phyloP scores from a whole-genome alignment of 306 rosid species.

The Luffa aegyptiaca region DNA sequence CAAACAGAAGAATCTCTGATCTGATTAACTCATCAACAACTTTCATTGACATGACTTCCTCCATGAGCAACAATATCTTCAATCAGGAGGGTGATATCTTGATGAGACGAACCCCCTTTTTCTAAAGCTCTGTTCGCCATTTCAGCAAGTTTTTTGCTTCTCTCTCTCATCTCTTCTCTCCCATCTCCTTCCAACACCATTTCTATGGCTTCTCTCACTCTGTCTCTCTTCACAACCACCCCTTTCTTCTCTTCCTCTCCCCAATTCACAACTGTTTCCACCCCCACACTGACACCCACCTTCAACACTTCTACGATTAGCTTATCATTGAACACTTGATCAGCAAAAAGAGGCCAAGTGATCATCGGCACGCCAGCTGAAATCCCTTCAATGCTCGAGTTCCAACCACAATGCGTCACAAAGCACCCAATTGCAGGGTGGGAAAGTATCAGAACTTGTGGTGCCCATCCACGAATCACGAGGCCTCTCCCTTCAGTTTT shows the following conservation, averaged over 20 bases:
- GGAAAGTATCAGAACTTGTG: conserved; percentile 18
- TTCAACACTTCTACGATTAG: conserved; percentile 26
- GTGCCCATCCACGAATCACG: conserved; percentile 22
- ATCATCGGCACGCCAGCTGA: conserved; percentile 38
- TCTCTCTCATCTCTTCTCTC: conserved; percentile 28
- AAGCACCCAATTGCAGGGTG: conserved; percentile 40
- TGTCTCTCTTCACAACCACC: conserved; percentile 33
- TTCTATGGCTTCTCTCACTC: conserved; percentile 24
- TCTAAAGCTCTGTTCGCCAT: conserved; percentile 32
- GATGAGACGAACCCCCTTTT: conserved; percentile 56
- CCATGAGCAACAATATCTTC: conserved; percentile 23
- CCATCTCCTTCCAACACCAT: conserved; percentile 29
- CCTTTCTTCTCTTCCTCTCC: conserved; percentile 37
- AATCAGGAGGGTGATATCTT: conserved; percentile 22
- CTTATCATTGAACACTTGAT: conserved; percentile 41
- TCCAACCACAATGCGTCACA: conserved; percentile 73
- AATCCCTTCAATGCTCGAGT: conserved; percentile 48
- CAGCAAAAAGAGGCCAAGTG: conserved; percentile 53
- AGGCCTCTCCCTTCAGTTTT: conserved; percentile 8
- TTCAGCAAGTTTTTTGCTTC: conserved; percentile 21
- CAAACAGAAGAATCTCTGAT: too few species aligned
- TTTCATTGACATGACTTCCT: neutral
- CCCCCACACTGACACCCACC: conserved; percentile 33
- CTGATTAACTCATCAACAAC: neutral
- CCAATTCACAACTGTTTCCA: conserved; percentile 13